Conservation (phyloP, 495 filamentous ascomycete species). For the Penicillium pulvis region DNA sequence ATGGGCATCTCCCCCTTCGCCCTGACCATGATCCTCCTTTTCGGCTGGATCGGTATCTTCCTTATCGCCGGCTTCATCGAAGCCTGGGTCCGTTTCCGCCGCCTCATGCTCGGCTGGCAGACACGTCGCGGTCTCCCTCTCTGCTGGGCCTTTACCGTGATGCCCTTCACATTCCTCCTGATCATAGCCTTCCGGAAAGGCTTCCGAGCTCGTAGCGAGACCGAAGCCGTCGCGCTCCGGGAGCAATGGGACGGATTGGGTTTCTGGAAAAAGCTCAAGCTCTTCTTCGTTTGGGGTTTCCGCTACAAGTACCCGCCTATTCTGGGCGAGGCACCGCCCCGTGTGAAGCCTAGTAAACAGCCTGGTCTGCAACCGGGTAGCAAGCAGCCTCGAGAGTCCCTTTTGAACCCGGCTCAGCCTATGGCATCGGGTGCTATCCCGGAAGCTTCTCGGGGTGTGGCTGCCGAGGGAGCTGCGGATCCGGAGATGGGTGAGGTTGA, state of each 20-base stretch:
- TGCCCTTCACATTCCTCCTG: conserved; percentile 41
- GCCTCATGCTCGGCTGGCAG: conserved; percentile 52
- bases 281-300: conserved; percentile 57
- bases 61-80: conserved; percentile 53
- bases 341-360: conserved; percentile 28
- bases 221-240: conserved; percentile 43
- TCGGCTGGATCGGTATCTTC: conserved; percentile 44
- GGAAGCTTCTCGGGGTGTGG: background rate
- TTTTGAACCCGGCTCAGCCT: conserved; percentile 19
- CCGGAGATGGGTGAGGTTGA: conserved; percentile 17
- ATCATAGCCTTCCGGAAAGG: conserved; percentile 44
- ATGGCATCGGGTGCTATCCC: background rate
- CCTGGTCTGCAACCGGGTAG: conserved; percentile 10
- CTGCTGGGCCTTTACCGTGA: conserved; percentile 42
- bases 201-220: conserved; percentile 37
- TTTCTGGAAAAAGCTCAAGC: conserved; percentile 36
- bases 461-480: background rate
- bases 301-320: conserved; percentile 47
- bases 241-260: conserved; percentile 46
- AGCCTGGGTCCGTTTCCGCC: conserved; percentile 52
- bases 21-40: conserved; percentile 38
- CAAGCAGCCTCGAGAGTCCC: conserved; percentile 21
- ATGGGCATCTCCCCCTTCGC: conserved; percentile 34
- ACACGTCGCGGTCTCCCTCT: conserved; percentile 51
- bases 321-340: conserved; percentile 34